Evolutionary conservation across 306 rosid species (phyloP).

Genomic region (Sesbania bispinosa): DNA sequence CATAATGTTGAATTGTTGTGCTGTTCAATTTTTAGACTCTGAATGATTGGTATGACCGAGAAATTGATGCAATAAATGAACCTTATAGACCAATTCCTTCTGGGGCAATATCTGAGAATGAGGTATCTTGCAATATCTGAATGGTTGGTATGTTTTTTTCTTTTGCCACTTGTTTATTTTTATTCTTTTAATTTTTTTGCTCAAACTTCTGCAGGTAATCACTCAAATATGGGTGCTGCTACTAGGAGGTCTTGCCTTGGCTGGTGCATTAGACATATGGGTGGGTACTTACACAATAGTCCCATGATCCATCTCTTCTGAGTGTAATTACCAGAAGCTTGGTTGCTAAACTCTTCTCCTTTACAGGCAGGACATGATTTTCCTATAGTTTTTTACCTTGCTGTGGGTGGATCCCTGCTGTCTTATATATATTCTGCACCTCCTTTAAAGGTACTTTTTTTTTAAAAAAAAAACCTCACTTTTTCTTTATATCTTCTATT

Average conservation of each 20-base stretch:
- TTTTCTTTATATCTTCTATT: neutral
- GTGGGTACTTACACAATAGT: slow-evolving; percentile 47
- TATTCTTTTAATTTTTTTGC: neutral
- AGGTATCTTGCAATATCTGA: slow-evolving; percentile 46
- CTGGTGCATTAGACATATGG: slow-evolving; percentile 87
- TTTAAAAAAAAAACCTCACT: neutral
- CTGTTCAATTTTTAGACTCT: slow-evolving; percentile 52
- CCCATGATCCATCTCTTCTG: neutral
- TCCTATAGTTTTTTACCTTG: slow-evolving; percentile 82
- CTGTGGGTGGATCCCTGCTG: slow-evolving; percentile 83
- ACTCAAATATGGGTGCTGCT: slow-evolving; percentile 95
- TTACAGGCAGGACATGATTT: slow-evolving; percentile 80
- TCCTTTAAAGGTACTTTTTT: slow-evolving; percentile 67
- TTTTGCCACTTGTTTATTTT: neutral
- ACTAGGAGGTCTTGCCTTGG: slow-evolving; percentile 76
- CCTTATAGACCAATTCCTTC: slow-evolving; percentile 99
- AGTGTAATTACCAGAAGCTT: slow-evolving; percentile 12
- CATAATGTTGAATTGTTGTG: neutral
- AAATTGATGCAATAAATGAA: slow-evolving; percentile 93
- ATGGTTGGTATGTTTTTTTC: neutral
- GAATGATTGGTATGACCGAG: slow-evolving; percentile 98
- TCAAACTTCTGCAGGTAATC: slow-evolving; percentile 59
- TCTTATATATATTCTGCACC: slow-evolving; percentile 98
- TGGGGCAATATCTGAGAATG: slow-evolving; percentile 88
- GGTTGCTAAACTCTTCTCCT: slow-evolving; percentile 31